Evolutionary conservation across 805 yeast genomes (phyloP).

Genomic region (Yamadazyma takamatsuzukensis): DNA sequence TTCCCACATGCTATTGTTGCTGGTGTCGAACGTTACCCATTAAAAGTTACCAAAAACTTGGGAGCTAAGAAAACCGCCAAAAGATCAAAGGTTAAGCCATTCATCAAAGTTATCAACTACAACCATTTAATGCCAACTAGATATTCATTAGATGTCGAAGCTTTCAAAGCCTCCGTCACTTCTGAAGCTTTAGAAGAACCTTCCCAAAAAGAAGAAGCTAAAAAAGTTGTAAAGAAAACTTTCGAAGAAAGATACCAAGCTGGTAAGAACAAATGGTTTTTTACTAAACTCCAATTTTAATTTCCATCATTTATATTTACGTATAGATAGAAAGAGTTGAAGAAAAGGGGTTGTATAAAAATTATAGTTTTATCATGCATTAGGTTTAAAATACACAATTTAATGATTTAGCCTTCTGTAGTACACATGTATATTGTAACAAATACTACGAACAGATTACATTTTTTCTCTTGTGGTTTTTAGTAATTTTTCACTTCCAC

Average conservation of each 20-base stretch:
- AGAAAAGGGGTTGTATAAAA: constrained; percentile 3
- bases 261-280: constrained; percentile 99
- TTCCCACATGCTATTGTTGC: constrained; percentile 99
- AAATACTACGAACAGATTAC: neutral
- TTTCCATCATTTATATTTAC: neutral
- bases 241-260: constrained; percentile 99
- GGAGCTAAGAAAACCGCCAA: constrained; percentile 95
- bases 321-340: neutral
- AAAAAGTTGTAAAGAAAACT: constrained; percentile 98
- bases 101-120: constrained; percentile 98
- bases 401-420: constrained; percentile 13
- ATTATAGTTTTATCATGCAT: constrained; percentile 12
- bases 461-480: neutral
- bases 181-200: constrained; percentile 96
- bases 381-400: constrained; percentile 23
- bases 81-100: constrained; percentile 98
- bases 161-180: constrained; percentile 86
- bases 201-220: constrained; percentile 97
- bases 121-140: constrained; percentile 99
- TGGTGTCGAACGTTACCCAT: constrained; percentile 98
- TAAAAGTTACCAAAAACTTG: constrained; percentile 91
- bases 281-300: constrained; percentile 94
- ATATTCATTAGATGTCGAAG: constrained; percentile 95
- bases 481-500: neutral
- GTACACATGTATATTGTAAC: constrained; percentile 3